Base-by-base conservation (phyloP, 192 early-diverging fungal species). In the Piromyces sp. region DNA sequence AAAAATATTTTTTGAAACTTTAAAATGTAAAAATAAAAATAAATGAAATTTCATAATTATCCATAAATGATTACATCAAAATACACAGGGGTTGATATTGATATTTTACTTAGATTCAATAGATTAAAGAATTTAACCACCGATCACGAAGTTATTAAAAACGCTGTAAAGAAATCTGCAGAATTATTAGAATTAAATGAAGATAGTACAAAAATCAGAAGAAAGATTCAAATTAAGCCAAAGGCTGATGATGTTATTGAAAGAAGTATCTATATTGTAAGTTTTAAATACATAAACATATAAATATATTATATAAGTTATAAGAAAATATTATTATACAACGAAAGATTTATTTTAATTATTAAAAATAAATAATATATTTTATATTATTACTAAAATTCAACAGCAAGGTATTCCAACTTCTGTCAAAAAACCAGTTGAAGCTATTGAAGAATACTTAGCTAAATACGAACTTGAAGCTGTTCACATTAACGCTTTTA, bases 121-220 rank as follows among this genome's bases (percentile, higher is more conserved):
- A 88, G 88, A 80, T 90, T 92, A 88, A 82, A 88, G 30, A 83
- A 84, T 29, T 86, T 89, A 81, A 86, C 81, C 31, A 86, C 88
- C 79, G 78, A 79, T 80, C 83, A 80, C 26, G 80, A 86, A 51
- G 86, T 92, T 79, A 84, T 91, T 36, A 88, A 40, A 26, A 30
- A 86, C 29, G 91, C 91, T 14, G 81, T 92, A 9, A 85, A 86
- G 30, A 87, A 88, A 83, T 90, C 86, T n/a, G 83, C 84, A 42
- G 84, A 86, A 26, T 30, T 91, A 81, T 82, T 91, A 30, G 89
- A 92, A 84, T 86, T 92, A 26, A 88, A 86, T 83, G 90, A 86
- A 16, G 85, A 86, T 78, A 84, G 83, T 13, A 78, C 83, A 3
- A 86, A 87, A 22, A 86, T 92, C 31, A 87, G 91, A 84, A 86